These are phyloP conservation scores for Phtheirospermum japonicum DNA, from an alignment of 257 asterid species.

Conservation along the genomic window DNA sequence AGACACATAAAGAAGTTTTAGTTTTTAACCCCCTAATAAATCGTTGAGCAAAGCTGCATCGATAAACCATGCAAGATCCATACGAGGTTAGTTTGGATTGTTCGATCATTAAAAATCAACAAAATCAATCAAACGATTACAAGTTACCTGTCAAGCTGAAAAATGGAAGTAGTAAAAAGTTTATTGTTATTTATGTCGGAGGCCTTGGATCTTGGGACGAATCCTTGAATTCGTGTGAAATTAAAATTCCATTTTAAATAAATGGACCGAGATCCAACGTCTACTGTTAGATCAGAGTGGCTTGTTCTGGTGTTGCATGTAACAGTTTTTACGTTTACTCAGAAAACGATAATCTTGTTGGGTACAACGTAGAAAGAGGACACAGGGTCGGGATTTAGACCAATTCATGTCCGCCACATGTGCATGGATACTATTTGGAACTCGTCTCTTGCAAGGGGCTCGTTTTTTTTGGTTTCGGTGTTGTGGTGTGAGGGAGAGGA, in stretches of 20 bases:
- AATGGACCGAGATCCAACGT: constrained; percentile 87
- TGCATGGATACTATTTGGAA: constrained; percentile 81
- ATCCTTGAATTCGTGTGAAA: constrained; percentile 72
- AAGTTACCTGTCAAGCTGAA: constrained; percentile 95
- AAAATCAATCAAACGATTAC: constrained; percentile 69
- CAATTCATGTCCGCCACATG: constrained; percentile 63
- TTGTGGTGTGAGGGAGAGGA: constrained; percentile 99
- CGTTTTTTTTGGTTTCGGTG: constrained; percentile 70
- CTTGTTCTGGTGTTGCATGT: constrained; percentile 82
- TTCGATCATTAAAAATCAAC: constrained; percentile 47
- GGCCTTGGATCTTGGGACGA: constrained; percentile 97
- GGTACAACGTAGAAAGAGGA: constrained; percentile 79
- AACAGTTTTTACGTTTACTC: constrained; percentile 72
- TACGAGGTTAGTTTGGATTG: constrained; percentile 73
- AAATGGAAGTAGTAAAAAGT: constrained; percentile 43
- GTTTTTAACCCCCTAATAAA: constrained; percentile 69
- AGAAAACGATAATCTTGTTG: constrained; percentile 67
- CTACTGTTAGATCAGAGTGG: constrained; percentile 74
- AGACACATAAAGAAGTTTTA: constrained; percentile 81
- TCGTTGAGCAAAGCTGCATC: constrained; percentile 81
- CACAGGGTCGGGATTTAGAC: constrained; percentile 73
- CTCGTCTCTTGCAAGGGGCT: constrained; percentile 55
- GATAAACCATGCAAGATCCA: constrained; percentile 78
- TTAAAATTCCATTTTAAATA: constrained; percentile 73
- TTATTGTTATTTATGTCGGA: constrained; percentile 66